phyloP scores from a whole-genome alignment of 345 rosid genomes.

The Sapria himalayana region DNA sequence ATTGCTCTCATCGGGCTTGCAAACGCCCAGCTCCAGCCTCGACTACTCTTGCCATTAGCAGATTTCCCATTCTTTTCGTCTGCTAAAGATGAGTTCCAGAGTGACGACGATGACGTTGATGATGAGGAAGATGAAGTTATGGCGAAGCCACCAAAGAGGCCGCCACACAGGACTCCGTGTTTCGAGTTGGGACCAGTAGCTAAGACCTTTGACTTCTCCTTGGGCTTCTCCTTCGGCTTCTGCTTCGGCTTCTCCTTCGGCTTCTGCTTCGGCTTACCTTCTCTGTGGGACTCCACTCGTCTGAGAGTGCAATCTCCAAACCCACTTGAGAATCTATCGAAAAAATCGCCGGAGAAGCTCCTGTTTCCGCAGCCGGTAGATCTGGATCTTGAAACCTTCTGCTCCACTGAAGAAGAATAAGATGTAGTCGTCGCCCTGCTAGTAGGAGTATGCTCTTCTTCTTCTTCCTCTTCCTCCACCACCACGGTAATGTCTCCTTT shows the following conservation, averaged over 20 bases:
- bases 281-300: constrained; percentile 91
- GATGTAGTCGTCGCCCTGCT: constrained; percentile 23
- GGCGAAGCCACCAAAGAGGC: constrained; percentile 83
- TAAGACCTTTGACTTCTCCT: constrained; percentile 5
- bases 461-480: constrained; percentile 39
- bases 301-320: constrained; percentile 90
- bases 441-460: constrained; percentile 40
- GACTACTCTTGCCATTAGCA: constrained; percentile 20
- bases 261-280: constrained; percentile 26
- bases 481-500: constrained; percentile 16
- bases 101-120: constrained; percentile 48
- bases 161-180: constrained; percentile 75
- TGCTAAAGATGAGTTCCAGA: constrained; percentile 43
- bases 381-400: constrained; percentile 97
- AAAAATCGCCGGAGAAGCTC: constrained; percentile 94
- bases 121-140: constrained; percentile 59
- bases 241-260: constrained; percentile 15
- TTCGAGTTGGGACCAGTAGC: constrained; percentile 17
- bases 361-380: constrained; percentile 97
- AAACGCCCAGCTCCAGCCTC: constrained; percentile 84
- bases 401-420: constrained; percentile 51
- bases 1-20: constrained; percentile 95
- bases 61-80: constrained; percentile 27
- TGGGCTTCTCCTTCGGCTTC: too few species aligned
- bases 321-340: constrained; percentile 89